Evolutionary conservation across 192 early-diverging fungal genomes (phyloP), one percentile per base, ranked within the genome.

Genomic region (Rhizophagus prolifer): DNA sequence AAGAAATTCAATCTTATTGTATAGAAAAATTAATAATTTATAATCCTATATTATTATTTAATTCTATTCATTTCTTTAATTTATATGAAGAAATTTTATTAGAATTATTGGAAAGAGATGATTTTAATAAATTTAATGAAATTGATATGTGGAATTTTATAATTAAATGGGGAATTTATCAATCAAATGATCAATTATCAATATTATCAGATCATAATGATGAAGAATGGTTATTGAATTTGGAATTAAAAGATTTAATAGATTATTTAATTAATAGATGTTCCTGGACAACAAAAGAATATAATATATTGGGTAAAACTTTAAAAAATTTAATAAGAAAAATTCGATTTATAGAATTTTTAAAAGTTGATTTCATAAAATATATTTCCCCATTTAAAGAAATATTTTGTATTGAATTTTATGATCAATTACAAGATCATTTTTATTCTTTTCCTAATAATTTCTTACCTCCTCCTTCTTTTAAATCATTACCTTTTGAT

Each of bases 71-170:
- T 26, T 74, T 74, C 30, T 28, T 50, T 38, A 25, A 28, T 34
- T 38, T 74, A 25, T 31, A 74, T 25, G 72, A 74, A 41, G n/a
- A 14, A 9, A 31, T 74, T 25, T 58, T 74, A 25, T 34, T 41
- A 6, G 31, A n/a, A 12, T 62, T 74, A 44, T 63, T 74, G 41
- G 26, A 74, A 14, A 58, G 72, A 2, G 60, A 63, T 63, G 72
- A 74, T 62, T 26, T 74, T 62, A 38, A 30, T n/a, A 62, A 54
- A 54, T 54, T 74, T 23, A 30, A 38, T 38, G 72, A 74, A 62
- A 19, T 31, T 26, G 58, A 62, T 26, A 31, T 74, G 13, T 74
- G 72, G 72, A 21, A 62, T 9, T 63, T 31, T 23, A 26, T 61
- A 8, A 6, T 74, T 21, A 36, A 50, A 26, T 74, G 72, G 72